A percentile compares a stretch with the other conserved stretches of the same genome.
These are phyloP conservation scores for Trichoderma atroviride DNA, from an alignment of 2,329 filamentous ascomycete genomes.

Conservation along the genomic window DNA sequence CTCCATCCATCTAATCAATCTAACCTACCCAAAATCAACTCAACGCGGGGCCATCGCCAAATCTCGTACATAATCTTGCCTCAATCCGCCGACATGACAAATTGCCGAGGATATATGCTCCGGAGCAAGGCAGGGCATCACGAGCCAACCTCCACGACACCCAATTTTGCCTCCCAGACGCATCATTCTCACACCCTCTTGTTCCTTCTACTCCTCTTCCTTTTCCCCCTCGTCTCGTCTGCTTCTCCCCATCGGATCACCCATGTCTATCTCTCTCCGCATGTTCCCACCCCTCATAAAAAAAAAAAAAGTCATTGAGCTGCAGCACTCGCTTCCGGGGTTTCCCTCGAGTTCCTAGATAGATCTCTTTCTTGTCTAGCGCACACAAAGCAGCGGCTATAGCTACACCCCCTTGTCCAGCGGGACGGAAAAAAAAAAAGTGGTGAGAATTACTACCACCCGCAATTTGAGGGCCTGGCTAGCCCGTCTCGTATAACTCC, in stretches of 20 bases:
- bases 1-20: not conserved
- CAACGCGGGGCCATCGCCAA: not conserved
- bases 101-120: not conserved
- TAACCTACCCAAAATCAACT: not conserved
- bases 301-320: not conserved
- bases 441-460: not conserved
- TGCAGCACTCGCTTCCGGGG: constrained; percentile 5
- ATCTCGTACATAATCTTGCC: not conserved
- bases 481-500: constrained; percentile 16
- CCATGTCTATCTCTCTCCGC: not conserved
- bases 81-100: not conserved
- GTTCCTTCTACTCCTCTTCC: not conserved
- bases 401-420: not conserved
- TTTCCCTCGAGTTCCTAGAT: constrained; percentile 4
- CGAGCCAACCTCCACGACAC: not conserved
- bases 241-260: not conserved
- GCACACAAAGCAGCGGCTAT: not conserved
- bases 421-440: not conserved
- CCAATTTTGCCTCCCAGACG: not conserved
- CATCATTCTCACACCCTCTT: not conserved
- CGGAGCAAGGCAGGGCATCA: not conserved
- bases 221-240: not conserved
- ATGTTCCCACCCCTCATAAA: not conserved
- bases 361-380: constrained; percentile 13
- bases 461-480: constrained; percentile 2